These are phyloP conservation scores for Melampsora americana DNA, from an alignment of 1,284 basidiomycete species.

Conservation along the genomic window DNA sequence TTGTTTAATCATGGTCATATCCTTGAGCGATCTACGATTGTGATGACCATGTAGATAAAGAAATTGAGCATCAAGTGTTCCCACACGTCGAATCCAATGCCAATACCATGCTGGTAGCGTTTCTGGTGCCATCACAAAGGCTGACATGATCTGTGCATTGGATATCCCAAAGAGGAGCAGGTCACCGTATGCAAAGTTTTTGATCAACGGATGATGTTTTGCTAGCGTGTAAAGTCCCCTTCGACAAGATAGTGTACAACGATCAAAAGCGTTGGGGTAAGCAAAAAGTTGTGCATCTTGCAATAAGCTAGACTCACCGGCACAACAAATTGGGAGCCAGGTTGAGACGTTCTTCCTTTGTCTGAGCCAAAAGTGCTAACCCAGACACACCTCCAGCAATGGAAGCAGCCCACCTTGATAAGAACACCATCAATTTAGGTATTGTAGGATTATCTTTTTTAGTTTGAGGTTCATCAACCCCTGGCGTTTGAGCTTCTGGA, in stretches of 20 bases:
- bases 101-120: constrained; percentile 42
- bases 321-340: constrained; percentile 41
- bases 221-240: constrained; percentile 41
- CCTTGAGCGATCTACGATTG: constrained; percentile 3
- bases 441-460: background rate
- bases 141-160: constrained; percentile 45
- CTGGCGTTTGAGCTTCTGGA: background rate
- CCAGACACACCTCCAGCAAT: constrained; percentile 36
- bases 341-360: constrained; percentile 43
- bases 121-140: constrained; percentile 36
- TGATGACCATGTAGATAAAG: constrained; percentile 32
- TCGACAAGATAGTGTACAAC: constrained; percentile 3
- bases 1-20: constrained; percentile 13
- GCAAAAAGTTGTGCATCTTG: background rate
- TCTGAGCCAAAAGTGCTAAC: constrained; percentile 28
- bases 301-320: constrained; percentile 23
- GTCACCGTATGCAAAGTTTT: constrained; percentile 29
- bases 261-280: background rate
- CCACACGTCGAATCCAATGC: constrained; percentile 40
- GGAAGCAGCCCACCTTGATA: constrained; percentile 28
- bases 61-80: constrained; percentile 31
- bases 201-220: constrained; percentile 35
- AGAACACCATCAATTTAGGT: constrained; percentile 12
- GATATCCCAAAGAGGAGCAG: constrained; percentile 41
- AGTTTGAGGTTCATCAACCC: background rate